phyloP scores from a whole-genome alignment of 768 basidiomycete species.

The Tylopilus sp. region DNA sequence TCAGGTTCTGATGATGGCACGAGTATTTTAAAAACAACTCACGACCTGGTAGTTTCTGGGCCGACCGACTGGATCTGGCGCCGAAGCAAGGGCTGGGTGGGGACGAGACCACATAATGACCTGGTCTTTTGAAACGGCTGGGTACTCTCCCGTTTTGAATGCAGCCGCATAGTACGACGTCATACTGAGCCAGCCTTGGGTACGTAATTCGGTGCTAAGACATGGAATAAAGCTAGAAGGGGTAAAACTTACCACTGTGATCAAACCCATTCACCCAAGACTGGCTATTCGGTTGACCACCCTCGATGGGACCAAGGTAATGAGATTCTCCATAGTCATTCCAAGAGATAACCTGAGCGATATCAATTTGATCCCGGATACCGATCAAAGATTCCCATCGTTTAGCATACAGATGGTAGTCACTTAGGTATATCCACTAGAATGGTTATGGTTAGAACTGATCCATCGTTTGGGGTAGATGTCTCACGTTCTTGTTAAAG shows the following conservation, averaged over 20 bases:
- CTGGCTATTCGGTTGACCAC: constrained; percentile 64
- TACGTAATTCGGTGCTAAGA: background rate
- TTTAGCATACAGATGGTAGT: constrained; percentile 61
- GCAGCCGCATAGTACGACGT: constrained; percentile 65
- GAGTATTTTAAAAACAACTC: constrained; percentile 15
- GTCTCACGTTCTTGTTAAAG: constrained; percentile 69
- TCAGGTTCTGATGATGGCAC: background rate
- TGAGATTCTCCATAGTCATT: constrained; percentile 79
- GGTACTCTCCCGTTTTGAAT: constrained; percentile 68
- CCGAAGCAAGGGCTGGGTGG: constrained; percentile 52
- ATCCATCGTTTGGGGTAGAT: background rate
- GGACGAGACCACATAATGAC: constrained; percentile 72
- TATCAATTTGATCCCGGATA: constrained; percentile 54
- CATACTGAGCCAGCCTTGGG: constrained; percentile 58
- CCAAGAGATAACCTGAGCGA: constrained; percentile 63
- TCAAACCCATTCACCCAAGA: constrained; percentile 66
- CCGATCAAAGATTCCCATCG: constrained; percentile 67
- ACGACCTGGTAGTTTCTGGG: constrained; percentile 60
- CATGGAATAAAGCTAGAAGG: background rate
- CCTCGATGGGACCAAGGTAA: constrained; percentile 71
- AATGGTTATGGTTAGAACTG: background rate
- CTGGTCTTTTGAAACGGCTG: constrained; percentile 55
- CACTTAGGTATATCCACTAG: constrained; percentile 65
- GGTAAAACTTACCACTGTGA: constrained; percentile 40
- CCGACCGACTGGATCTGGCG: constrained; percentile 50